These are phyloP conservation scores for Saccharomycopsis fodiens DNA, from an alignment of 805 yeast species.

Conservation along the genomic window DNA sequence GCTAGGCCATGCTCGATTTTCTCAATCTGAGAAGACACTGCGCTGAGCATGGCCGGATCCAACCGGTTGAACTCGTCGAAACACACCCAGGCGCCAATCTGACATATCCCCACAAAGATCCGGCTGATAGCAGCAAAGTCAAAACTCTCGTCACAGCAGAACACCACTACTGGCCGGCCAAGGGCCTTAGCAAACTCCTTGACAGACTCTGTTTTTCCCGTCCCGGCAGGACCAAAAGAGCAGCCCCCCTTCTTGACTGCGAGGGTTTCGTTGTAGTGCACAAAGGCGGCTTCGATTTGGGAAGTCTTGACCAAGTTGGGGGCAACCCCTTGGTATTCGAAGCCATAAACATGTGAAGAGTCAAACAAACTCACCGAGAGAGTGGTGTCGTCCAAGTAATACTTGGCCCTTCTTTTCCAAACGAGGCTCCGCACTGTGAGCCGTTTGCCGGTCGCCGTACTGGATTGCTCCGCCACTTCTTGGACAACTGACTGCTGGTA, in stretches of 20 bases:
- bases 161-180: conserved; percentile 78
- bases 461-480: conserved; percentile 19
- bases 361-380: conserved; percentile 47
- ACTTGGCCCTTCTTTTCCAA: conserved; percentile 52
- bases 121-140: conserved; percentile 75
- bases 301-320: conserved; percentile 75
- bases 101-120: conserved; percentile 68
- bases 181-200: conserved; percentile 75
- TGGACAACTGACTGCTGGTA: conserved; percentile 44
- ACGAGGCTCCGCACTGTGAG: conserved; percentile 23
- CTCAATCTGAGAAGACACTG: conserved; percentile 77
- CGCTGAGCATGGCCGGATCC: conserved; percentile 63
- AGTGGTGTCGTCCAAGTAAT: conserved; percentile 28
- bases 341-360: conserved; percentile 55
- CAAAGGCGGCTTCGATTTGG: conserved; percentile 52
- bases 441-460: no score
- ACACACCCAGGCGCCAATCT: conserved; percentile 90
- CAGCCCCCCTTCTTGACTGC: conserved; percentile 78
- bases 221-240: conserved; percentile 94
- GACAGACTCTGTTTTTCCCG: conserved; percentile 90
- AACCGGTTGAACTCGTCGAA: conserved; percentile 92
- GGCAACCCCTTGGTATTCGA: conserved; percentile 72
- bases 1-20: conserved; percentile 52
- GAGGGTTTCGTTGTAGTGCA: conserved; percentile 68
- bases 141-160: conserved; percentile 86